These are phyloP conservation scores for Leucoagaricus sp. DNA, from an alignment of 1,284 basidiomycete species.

Conservation along the genomic window DNA sequence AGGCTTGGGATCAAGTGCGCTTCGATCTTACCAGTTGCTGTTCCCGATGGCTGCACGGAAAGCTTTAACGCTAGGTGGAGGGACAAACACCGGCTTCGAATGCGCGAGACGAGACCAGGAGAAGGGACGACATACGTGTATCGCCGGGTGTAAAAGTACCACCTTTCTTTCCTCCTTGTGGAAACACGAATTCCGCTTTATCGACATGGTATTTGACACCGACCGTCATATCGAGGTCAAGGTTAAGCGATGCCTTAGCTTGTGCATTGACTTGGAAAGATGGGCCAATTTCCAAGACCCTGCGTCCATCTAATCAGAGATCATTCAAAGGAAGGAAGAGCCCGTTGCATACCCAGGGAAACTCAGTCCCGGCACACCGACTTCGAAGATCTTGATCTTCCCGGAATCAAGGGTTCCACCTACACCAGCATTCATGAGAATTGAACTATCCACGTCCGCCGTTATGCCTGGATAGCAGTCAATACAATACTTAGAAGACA, in stretches of 20 bases:
- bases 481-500: background rate
- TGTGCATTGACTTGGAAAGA: conserved; percentile 34
- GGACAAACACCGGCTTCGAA: background rate
- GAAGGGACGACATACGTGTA: conserved; percentile 27
- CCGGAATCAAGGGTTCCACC: conserved; percentile 21
- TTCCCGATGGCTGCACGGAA: conserved; percentile 7
- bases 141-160: conserved; percentile 30
- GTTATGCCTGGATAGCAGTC: conserved; percentile 4
- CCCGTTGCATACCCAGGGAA: conserved; percentile 29
- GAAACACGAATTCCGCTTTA: conserved; percentile 42
- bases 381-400: conserved; percentile 20
- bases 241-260: conserved; percentile 31
- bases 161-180: conserved; percentile 27
- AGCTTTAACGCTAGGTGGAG: conserved; percentile 13
- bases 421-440: conserved; percentile 10
- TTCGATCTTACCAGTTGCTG: conserved; percentile 30
- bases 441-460: conserved; percentile 11
- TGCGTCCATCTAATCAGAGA: conserved; percentile 13
- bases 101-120: no score
- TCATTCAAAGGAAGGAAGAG: no score
- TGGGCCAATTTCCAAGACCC: conserved; percentile 36
- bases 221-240: conserved; percentile 36
- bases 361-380: conserved; percentile 24
- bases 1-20: conserved; percentile 45
- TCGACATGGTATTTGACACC: conserved; percentile 35